Percentiles rank a stretch among this genome's conserved stretches.
Evolutionary conservation across 225 moss, liverwort and hornwort genomes (phyloP).

Genomic region (Marchantia polymorpha): DNA sequence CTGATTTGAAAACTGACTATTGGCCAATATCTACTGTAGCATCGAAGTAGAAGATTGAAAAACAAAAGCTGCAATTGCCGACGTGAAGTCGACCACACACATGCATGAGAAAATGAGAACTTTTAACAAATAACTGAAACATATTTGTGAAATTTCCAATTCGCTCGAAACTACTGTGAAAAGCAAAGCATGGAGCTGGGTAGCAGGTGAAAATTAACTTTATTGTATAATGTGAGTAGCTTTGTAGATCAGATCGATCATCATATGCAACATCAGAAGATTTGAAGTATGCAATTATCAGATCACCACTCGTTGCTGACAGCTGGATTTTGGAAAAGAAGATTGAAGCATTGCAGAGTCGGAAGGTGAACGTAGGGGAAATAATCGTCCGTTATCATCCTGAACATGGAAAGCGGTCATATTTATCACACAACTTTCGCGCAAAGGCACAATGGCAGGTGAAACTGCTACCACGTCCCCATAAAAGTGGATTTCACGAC

Average conservation of each 20-base stretch:
- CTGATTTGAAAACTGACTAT: too few species aligned
- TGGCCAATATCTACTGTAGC: too few species aligned
- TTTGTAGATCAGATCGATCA: neutral
- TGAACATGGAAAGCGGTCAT: neutral
- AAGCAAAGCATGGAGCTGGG: neutral
- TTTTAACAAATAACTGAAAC: too few species aligned
- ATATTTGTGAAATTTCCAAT: too few species aligned
- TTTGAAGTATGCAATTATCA: neutral
- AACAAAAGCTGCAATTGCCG: too few species aligned
- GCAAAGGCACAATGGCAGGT: slow-evolving; percentile 12
- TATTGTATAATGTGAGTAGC: neutral
- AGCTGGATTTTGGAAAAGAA: neutral
- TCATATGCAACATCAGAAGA: neutral
- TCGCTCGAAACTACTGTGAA: neutral
- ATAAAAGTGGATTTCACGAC: neutral
- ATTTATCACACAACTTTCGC: neutral
- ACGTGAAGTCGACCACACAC: too few species aligned
- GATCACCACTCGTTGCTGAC: neutral
- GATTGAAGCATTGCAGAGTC: neutral
- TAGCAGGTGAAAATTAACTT: neutral
- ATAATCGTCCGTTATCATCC: slow-evolving; percentile 1
- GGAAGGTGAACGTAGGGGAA: neutral
- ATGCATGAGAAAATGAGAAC: too few species aligned
- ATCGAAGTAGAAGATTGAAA: too few species aligned
- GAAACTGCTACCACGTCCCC: slow-evolving; percentile 15